phyloP scores from a whole-genome alignment of 1,284 basidiomycete species.

The Jaminaea rosea region DNA sequence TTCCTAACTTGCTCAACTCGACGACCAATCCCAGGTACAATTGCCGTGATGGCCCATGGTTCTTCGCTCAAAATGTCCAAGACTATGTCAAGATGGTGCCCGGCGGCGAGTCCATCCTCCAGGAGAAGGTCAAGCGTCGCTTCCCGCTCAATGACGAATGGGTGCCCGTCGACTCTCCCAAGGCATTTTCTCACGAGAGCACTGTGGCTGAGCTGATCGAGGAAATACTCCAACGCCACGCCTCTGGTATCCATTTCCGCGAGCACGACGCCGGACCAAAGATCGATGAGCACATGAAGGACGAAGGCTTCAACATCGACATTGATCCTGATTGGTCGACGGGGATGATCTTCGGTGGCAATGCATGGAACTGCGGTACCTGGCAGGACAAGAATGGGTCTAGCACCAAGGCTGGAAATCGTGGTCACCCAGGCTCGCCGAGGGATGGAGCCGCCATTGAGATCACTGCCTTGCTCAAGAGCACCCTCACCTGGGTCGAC shows the following conservation, averaged over 20 bases:
- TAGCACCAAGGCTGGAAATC: conserved; percentile 66
- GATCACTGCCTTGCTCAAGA: conserved; percentile 86
- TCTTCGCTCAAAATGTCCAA: conserved; percentile 97
- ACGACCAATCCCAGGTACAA: conserved; percentile 56
- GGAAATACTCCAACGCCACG: conserved; percentile 90
- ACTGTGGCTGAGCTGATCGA: conserved; percentile 88
- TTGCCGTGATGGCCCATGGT: conserved; percentile 88
- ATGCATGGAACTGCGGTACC: conserved; percentile 48
- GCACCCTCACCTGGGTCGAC: conserved; percentile 79
- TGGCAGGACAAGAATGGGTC: conserved; percentile 45
- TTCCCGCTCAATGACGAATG: conserved; percentile 90
- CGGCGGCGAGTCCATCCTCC: conserved; percentile 69
- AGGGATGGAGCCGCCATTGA: conserved; percentile 92
- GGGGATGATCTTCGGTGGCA: conserved; percentile 82
- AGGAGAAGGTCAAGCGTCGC: conserved; percentile 72
- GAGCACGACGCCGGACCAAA: conserved; percentile 94
- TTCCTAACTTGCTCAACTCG: conserved; percentile 39
- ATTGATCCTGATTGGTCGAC: conserved; percentile 89
- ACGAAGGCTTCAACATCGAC: conserved; percentile 86
- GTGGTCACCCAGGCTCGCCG: conserved; percentile 86
- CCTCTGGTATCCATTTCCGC: conserved; percentile 81
- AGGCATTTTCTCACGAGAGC: conserved; percentile 51
- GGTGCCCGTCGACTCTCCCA: conserved; percentile 80
- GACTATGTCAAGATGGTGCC: conserved; percentile 80
- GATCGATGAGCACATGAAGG: conserved; percentile 88